Percentiles rank a stretch among this genome's conserved stretches.
Conservation (phyloP, 176 grass and related monocot genomes). For the Themeda triandra region DNA sequence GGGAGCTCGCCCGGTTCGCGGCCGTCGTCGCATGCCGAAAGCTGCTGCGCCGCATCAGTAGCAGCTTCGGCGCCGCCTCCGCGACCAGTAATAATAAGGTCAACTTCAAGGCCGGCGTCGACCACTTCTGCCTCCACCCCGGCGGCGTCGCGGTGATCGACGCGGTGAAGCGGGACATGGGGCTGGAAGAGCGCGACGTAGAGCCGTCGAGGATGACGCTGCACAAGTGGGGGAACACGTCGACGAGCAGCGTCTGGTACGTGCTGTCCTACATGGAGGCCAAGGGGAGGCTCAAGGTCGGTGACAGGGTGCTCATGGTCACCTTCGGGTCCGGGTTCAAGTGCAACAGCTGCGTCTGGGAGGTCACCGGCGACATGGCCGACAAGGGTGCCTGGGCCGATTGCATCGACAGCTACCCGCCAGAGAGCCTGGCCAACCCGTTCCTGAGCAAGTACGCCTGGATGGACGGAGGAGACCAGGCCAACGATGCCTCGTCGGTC, state of each 20-base stretch:
- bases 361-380: constrained; percentile 40
- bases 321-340: constrained; percentile 69
- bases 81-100: too few relatives aligned
- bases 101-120: too few relatives aligned
- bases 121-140: constrained; percentile 32
- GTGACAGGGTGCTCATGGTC: constrained; percentile 60
- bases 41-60: too few relatives aligned
- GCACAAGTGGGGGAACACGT: constrained; percentile 79
- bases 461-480: constrained; percentile 13
- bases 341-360: constrained; percentile 70
- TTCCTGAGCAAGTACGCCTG: constrained; percentile 47
- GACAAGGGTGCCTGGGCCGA: constrained; percentile 44
- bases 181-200: constrained; percentile 40
- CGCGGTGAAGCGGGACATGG: constrained; percentile 34
- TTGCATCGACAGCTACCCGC: constrained; percentile 62
- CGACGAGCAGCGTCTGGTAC: constrained; percentile 64
- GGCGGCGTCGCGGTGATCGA: constrained; percentile 59
- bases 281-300: constrained; percentile 42
- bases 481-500: too few relatives aligned
- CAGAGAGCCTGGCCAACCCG: constrained; percentile 37
- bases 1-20: too few relatives aligned
- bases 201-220: constrained; percentile 67
- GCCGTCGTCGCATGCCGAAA: too few relatives aligned
- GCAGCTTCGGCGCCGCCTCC: too few relatives aligned
- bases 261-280: constrained; percentile 77